Evolutionary conservation across 768 basidiomycete species (phyloP), one percentile per base, ranked within the genome.

Genomic region (Suillus placidus): DNA sequence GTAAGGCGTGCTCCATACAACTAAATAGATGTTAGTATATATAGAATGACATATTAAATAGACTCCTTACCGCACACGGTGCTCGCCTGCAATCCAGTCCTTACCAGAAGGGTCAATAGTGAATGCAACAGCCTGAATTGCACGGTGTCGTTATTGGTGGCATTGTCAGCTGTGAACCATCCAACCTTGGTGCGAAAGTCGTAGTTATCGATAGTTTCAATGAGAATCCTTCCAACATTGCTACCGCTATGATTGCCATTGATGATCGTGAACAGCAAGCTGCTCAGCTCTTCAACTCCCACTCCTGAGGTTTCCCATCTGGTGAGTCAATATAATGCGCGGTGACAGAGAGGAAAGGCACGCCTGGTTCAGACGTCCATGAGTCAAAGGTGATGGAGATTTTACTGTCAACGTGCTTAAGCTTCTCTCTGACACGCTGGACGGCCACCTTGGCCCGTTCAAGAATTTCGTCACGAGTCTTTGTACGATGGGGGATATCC

Each of bases 281-380:
- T 70, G 61, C 20, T 70, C 51, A 0, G n/a, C 60, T 62, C 10
- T 60, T 64, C 37, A 70, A 67, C n/a, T n/a, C n/a, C n/a, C n/a
- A n/a, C n/a, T n/a, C n/a, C n/a, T n/a, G n/a, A n/a, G n/a, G n/a
- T n/a, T n/a, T n/a, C n/a, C n/a, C n/a, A n/a, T n/a, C n/a, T n/a
- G n/a, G n/a, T n/a, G n/a, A n/a, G n/a, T n/a, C n/a, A n/a, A n/a
- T n/a, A n/a, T n/a, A n/a, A n/a, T n/a, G n/a, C n/a, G n/a, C n/a
- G n/a, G n/a, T n/a, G 23, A 71, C 38, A 3, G 67, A 68, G 20
- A 71, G 38, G 42, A 68, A 67, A 9, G 70, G 69, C 5, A 67
- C 65, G 10, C 70, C 57, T 14, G 55, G 52, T 20, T 68, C 63
- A 8, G 66, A 71, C 35, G 51, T 68, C 70, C 71, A 66, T 9